Conservation (phyloP, 257 asterid species). For the Solanum chiquidenum region DNA sequence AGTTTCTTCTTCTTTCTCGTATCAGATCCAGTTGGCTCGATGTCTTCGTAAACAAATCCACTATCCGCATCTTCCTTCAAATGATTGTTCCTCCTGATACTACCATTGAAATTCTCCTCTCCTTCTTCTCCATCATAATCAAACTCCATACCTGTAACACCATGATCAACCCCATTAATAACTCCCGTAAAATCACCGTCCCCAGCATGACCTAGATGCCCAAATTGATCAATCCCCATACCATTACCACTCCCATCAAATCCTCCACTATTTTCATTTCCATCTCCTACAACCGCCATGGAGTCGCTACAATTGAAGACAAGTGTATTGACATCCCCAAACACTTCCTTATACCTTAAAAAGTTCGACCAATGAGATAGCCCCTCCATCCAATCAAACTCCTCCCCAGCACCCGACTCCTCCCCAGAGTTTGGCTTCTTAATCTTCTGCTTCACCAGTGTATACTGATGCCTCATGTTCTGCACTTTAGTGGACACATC, state of each 20-base stretch:
- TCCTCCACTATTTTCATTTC: conserved; percentile 53
- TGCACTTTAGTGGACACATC: conserved; percentile 94
- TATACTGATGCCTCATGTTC: conserved; percentile 98
- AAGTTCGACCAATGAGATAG: conserved; percentile 79
- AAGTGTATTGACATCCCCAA: conserved; percentile 62
- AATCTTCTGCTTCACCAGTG: conserved; percentile 93
- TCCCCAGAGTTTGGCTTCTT: conserved; percentile 49
- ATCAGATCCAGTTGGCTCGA: conserved; percentile 47
- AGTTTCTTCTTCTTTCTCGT: conserved; percentile 60
- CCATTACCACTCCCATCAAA: conserved; percentile 55
- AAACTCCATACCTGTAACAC: conserved; percentile 73
- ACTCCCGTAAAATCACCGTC: conserved; percentile 68
- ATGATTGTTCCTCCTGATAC: conserved; percentile 30
- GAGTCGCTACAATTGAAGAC: conserved; percentile 31
- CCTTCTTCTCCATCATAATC: conserved; percentile 77
- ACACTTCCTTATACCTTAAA: conserved; percentile 76
- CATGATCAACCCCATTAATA: conserved; percentile 70
- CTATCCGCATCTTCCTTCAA: conserved; percentile 46
- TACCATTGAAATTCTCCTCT: conserved; percentile 52
- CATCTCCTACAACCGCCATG: conserved; percentile 36
- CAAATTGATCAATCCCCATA: conserved; percentile 54
- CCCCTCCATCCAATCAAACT: conserved; percentile 98
- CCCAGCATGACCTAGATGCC: conserved; percentile 49
- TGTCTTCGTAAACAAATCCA: conserved; percentile 54
- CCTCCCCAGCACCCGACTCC: conserved; percentile 49